A percentile compares a stretch with the other conserved stretches of the same genome.
Conservation (phyloP, 345 rosid species). For the Schrenkiella parvula region DNA sequence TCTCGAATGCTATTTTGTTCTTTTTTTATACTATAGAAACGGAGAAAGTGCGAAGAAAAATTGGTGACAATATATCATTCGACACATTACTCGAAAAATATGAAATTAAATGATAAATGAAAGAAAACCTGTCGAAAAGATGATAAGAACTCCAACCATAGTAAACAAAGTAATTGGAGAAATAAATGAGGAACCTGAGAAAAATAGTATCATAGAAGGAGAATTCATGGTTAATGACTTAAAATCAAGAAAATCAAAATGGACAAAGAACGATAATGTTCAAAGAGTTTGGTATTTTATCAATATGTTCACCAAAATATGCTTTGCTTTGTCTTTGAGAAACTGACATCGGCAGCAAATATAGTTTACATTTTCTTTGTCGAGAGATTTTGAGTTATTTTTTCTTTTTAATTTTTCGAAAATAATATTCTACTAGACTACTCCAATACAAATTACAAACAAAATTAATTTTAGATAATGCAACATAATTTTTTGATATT, state of each 20-base stretch:
- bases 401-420: not conserved
- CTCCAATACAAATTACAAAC: not conserved
- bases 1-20: not conserved
- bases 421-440: not conserved
- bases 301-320: slow-evolving; percentile 32
- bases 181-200: not conserved
- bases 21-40: not conserved
- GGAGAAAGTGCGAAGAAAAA: not conserved
- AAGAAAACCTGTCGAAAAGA: slow-evolving; percentile 5
- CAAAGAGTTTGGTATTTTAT: not conserved
- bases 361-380: not conserved
- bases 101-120: not conserved
- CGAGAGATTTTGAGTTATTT: not conserved
- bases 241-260: not conserved
- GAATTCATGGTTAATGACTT: slow-evolving; percentile 22
- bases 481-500: not conserved
- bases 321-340: slow-evolving; percentile 56
- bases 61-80: too few relatives aligned
- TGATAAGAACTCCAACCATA: not conserved
- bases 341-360: not conserved
- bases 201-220: slow-evolving; percentile 6
- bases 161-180: not conserved
- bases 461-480: not conserved
- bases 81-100: not conserved
- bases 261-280: not conserved